Base-by-base conservation (phyloP, 1,139 yeast genomes). In the Sugiyamaella sp. region DNA sequence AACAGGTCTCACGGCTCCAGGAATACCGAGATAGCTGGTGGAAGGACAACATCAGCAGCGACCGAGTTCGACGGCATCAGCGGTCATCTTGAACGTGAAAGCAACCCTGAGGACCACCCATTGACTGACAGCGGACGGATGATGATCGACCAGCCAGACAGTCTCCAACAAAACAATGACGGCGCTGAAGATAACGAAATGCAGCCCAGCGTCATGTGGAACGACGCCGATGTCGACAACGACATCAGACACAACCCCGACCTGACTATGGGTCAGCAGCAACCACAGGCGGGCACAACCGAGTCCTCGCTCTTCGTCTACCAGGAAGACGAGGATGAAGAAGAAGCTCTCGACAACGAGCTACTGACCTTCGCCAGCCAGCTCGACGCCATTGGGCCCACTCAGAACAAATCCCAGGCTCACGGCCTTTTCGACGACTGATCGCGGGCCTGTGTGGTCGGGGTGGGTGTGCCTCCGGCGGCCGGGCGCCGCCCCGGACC, bases 371-470 rank as follows among this genome's bases (percentile, higher is more conserved):
- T 46, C 19, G 50, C 50, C 20, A 46, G 44, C 14, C 50, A 46
- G 38, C 20, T 51, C 37, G 50, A 56, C 6, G 63, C 60, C 21
- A 51, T 65, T 20, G 69, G 68, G 5, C 65, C 66, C n/a, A 65
- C 69, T 1, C 69, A 65, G 41, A 59, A 57, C 39, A 60, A 57
- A 10, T 59, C 63, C 1, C 65, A 62, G 41, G 67, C 66, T 1
- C 46, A 51, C 4, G 69, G 69, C 3, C 49, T 65, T 29, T 65
- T 65, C 49, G 68, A 64, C 42, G 57, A 42, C 52, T 22, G 24
- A 22, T n/a, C 8, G 14, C 16, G n/a, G 21, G 4, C 9, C 24
- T 12, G 33, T 41, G 5, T 37, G 22, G n/a, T 16, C n/a, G 21
- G n/a, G 45, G 12, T 5, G n/a, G 21, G 12, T 21, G 8, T 16